Conservation (phyloP, 257 asterid species). For the Leonotis leonurus region DNA sequence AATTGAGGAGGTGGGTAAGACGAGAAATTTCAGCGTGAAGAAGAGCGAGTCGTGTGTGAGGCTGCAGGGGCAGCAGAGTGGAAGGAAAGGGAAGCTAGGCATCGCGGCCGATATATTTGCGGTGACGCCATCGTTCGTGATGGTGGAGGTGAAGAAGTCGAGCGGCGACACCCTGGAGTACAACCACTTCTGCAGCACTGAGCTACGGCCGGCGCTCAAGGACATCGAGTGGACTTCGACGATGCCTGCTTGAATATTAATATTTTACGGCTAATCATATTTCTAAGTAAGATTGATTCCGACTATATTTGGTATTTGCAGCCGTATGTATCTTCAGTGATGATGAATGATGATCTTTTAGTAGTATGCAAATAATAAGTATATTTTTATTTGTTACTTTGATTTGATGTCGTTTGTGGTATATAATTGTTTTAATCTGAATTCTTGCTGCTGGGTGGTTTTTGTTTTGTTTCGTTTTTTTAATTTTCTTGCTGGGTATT, state of each 20-base stretch:
- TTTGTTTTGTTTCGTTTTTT: too few relatives aligned
- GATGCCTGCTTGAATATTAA: constrained; percentile 29
- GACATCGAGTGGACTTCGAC: constrained; percentile 56
- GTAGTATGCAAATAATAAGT: too few relatives aligned
- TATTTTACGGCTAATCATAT: neutral
- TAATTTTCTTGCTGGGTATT: neutral
- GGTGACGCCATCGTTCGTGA: constrained; percentile 44
- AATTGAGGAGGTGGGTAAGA: constrained; percentile 56
- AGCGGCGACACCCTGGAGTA: constrained; percentile 43
- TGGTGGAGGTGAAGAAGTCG: constrained; percentile 59
- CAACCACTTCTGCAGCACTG: constrained; percentile 37
- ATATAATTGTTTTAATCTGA: too few relatives aligned
- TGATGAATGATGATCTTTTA: too few relatives aligned
- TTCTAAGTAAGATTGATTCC: neutral
- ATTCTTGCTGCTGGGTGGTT: too few relatives aligned
- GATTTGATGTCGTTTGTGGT: too few relatives aligned
- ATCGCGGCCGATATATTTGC: constrained; percentile 51
- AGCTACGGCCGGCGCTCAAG: constrained; percentile 50
- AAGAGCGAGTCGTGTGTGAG: constrained; percentile 62
- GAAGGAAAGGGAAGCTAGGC: constrained; percentile 69
- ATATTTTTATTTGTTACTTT: too few relatives aligned
- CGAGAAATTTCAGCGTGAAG: constrained; percentile 48
- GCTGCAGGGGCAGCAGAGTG: constrained; percentile 44
- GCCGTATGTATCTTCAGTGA: too few relatives aligned
- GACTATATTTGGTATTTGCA: neutral